Conservation (phyloP, 2,329 filamentous ascomycete genomes). For the Talaromyces funiculosus region DNA sequence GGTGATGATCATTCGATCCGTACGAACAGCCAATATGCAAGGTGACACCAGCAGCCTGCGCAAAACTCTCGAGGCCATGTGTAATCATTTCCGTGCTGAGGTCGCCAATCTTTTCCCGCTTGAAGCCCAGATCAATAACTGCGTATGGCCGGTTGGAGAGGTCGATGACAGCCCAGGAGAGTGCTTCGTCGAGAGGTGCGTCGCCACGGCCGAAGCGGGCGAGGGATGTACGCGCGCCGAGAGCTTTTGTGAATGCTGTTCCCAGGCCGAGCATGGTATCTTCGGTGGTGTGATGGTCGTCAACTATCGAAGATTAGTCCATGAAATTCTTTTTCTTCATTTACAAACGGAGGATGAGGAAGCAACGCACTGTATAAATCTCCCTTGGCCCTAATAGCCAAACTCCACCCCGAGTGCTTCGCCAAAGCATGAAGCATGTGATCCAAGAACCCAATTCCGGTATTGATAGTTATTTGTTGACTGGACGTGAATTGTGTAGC, state of each 20-base stretch:
- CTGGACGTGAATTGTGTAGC: conserved; percentile 78
- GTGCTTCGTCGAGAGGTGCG: conserved; percentile 88
- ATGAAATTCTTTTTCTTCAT: background rate
- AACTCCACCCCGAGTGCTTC: conserved; percentile 92
- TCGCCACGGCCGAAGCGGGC: conserved; percentile 89
- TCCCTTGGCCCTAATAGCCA: conserved; percentile 75
- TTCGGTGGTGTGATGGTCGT: conserved; percentile 98
- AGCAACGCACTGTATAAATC: conserved; percentile 74
- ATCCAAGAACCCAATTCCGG: conserved; percentile 94
- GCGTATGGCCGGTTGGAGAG: conserved; percentile 85
- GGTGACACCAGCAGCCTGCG: conserved; percentile 83
- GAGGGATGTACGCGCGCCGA: conserved; percentile 72
- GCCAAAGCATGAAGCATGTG: conserved; percentile 97
- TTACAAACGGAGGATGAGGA: background rate
- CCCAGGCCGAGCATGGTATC: conserved; percentile 91
- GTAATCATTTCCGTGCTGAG: conserved; percentile 95
- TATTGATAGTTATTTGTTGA: conserved; percentile 82
- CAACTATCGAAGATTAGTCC: conserved; percentile 56
- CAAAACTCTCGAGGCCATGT: conserved; percentile 91
- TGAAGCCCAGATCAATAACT: conserved; percentile 76
- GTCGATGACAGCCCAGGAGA: conserved; percentile 90
- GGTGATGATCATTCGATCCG: conserved; percentile 91
- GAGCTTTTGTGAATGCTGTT: conserved; percentile 71
- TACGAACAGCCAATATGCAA: conserved; percentile 89
- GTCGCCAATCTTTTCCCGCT: conserved; percentile 88